Base-by-base conservation (phyloP, 2,329 filamentous ascomycete species). In the Pezicula radicicola region DNA sequence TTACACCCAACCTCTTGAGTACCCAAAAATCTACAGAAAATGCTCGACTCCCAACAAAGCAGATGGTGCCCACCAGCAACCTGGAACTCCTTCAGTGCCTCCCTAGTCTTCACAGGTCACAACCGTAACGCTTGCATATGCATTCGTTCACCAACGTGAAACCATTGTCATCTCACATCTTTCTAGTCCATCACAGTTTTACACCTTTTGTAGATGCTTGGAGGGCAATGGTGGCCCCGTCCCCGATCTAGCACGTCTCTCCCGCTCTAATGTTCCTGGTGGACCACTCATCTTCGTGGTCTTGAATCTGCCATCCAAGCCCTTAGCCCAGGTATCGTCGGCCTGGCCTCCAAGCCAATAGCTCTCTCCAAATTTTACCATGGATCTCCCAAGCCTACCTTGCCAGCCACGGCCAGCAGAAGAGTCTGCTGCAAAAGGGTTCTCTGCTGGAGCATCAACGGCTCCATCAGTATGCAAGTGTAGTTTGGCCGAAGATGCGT, bases 321-420 rank as follows among this genome's bases (percentile, higher is more conserved):
- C 80, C 44, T 80, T 77, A 63, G 85, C 79, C 89, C 89, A 94
- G 54, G 84, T 83, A 46, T 85, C 79, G 56, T 83, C 76, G 1
- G 62, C 70, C 52, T 81, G 75, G 51, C 82, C 82, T 55, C 88
- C 88, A 15, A 96, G 75, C 91, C 92, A 97, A 73, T 95, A 97
- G 52, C 77, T 78, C 58, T 81, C 81, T 37, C 88, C 88, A 21
- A 90, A 76, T 9, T 78, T 79, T 27, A 96, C 78, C 88, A 97
- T 89, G 30, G 80, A 66, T 48, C 92, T 80, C n/a, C 91, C 92
- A 10, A 95, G 64, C 62, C 83, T 85, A 33, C 91, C 92, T 67
- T 80, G 80, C 82, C 88, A 91, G 16, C 91, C 91, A 55, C 87
- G 79, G 10, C 91, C 90, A 51, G 89, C 85, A n/a, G 86, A 83